These are phyloP conservation scores for Pythium myriotylum DNA, from an alignment of 352 stramenopile genomes.

Conservation along the genomic window DNA sequence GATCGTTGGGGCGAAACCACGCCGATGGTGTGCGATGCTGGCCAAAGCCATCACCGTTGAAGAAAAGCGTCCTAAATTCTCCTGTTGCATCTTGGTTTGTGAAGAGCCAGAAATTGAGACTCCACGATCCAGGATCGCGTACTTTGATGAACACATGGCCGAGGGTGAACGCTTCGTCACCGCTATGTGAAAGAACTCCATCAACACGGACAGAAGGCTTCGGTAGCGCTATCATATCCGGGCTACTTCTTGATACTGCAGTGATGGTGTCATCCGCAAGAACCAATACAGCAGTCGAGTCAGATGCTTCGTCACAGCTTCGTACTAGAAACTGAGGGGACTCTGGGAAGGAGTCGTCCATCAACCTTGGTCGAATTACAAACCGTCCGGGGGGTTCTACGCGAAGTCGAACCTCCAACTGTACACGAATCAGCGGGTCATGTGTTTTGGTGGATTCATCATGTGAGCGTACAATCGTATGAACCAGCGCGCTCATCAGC, in stretches of 20 bases:
- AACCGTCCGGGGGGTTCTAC: constrained; percentile 44
- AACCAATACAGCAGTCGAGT: constrained; percentile 8
- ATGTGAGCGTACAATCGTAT: constrained; percentile 23
- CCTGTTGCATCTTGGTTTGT: constrained; percentile 57
- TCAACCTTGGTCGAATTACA: constrained; percentile 25
- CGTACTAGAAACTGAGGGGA: constrained; percentile 26
- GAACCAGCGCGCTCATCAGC: constrained; percentile 49
- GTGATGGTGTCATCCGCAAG: not conserved
- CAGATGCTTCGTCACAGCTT: constrained; percentile 8
- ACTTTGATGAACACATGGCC: constrained; percentile 41
- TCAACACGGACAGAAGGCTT: constrained; percentile 40
- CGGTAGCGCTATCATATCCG: constrained; percentile 5
- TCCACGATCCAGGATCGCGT: constrained; percentile 55
- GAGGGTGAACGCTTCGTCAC: constrained; percentile 49
- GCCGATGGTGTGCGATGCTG: constrained; percentile 78
- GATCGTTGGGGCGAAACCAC: constrained; percentile 78
- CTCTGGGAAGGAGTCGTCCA: not conserved
- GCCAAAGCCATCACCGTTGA: constrained; percentile 68
- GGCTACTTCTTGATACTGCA: too few species aligned
- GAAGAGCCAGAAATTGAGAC: constrained; percentile 71
- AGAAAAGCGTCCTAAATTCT: constrained; percentile 73
- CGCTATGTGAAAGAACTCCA: constrained; percentile 54
- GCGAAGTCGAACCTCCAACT: constrained; percentile 27
- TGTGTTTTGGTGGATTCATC: not conserved
- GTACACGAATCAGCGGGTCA: too few species aligned